phyloP scores from a whole-genome alignment of 352 stramenopile species.

The Phytophthora cryptogea region DNA sequence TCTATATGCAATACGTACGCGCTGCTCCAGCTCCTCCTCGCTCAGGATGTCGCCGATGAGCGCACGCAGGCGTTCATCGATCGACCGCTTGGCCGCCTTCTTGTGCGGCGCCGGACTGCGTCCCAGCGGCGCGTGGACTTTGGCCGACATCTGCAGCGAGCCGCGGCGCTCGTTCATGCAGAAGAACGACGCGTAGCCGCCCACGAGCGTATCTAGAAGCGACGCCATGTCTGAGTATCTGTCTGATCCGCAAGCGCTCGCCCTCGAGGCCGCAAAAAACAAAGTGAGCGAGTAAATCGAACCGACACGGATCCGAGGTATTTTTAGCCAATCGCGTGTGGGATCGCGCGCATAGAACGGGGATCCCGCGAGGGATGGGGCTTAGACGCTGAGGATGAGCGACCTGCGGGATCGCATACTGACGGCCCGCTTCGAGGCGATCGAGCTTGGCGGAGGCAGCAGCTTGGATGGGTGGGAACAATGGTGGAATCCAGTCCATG shows the following conservation, averaged over 20 bases:
- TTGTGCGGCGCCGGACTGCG: slow-evolving; percentile 12
- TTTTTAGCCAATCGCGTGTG: slow-evolving; percentile 34
- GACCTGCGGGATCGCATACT: background rate
- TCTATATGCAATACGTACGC: slow-evolving; percentile 31
- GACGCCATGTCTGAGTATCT: slow-evolving; percentile 13
- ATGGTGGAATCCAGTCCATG: too few species aligned
- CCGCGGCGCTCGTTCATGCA: slow-evolving; percentile 42
- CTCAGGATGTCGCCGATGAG: slow-evolving; percentile 69
- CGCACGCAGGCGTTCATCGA: slow-evolving; percentile 64
- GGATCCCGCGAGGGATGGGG: background rate
- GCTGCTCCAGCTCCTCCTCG: slow-evolving; percentile 57
- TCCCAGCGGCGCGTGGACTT: slow-evolving; percentile 36
- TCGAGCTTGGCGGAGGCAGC: background rate
- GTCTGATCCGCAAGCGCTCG: slow-evolving; percentile 6
- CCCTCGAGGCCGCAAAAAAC: slow-evolving; percentile 18
- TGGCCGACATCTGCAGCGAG: slow-evolving; percentile 37
- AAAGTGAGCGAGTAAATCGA: slow-evolving; percentile 32
- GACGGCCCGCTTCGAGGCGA: background rate
- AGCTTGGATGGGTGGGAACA: background rate
- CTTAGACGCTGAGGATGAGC: slow-evolving; percentile 18
- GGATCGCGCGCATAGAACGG: slow-evolving; percentile 17
- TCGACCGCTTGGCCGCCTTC: slow-evolving; percentile 40
- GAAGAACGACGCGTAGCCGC: slow-evolving; percentile 47
- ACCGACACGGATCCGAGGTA: slow-evolving; percentile 19
- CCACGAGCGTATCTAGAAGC: slow-evolving; percentile 33